Evolutionary conservation across 2,329 filamentous ascomycete genomes (phyloP).

Genomic region (Paramyrothecium roridum): DNA sequence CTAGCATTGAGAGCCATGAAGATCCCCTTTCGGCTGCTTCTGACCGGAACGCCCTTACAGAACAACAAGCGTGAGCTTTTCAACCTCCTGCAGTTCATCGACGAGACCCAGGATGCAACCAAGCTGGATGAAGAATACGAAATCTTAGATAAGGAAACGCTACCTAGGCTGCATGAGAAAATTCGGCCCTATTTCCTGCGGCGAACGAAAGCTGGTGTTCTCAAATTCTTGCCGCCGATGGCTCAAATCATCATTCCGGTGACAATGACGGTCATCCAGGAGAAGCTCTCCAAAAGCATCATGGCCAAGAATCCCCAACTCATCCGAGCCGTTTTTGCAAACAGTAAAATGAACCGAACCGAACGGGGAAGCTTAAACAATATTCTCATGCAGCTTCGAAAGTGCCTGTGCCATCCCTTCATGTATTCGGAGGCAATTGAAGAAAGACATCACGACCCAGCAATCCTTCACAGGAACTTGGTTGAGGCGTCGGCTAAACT

Average conservation of each 20-base stretch:
- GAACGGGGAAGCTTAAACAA: conserved; percentile 87
- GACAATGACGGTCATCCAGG: conserved; percentile 92
- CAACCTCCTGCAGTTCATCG: conserved; percentile 93
- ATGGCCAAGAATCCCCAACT: conserved; percentile 86
- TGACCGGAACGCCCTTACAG: conserved; percentile 90
- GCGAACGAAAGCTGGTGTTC: conserved; percentile 84
- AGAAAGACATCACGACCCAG: conserved; percentile 64
- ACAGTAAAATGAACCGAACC: conserved; percentile 60
- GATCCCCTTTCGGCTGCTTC: conserved; percentile 77
- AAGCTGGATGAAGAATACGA: conserved; percentile 71
- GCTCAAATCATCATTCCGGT: conserved; percentile 92
- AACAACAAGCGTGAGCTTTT: conserved; percentile 95
- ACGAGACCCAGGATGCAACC: conserved; percentile 66
- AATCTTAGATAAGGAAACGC: conserved; percentile 78
- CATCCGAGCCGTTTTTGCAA: conserved; percentile 80
- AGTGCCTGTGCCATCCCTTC: conserved; percentile 94
- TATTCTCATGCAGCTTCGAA: conserved; percentile 90
- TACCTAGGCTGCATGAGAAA: conserved; percentile 75
- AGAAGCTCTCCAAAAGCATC: conserved; percentile 92
- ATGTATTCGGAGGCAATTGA: conserved; percentile 90
- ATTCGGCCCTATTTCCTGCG: conserved; percentile 70
- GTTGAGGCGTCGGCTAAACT: conserved; percentile 91
- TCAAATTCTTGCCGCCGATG: conserved; percentile 90
- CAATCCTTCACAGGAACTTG: conserved; percentile 71
- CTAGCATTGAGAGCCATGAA: conserved; percentile 67